Conservation (phyloP, 140 eudicot genomes). For the Anethum foeniculum region DNA sequence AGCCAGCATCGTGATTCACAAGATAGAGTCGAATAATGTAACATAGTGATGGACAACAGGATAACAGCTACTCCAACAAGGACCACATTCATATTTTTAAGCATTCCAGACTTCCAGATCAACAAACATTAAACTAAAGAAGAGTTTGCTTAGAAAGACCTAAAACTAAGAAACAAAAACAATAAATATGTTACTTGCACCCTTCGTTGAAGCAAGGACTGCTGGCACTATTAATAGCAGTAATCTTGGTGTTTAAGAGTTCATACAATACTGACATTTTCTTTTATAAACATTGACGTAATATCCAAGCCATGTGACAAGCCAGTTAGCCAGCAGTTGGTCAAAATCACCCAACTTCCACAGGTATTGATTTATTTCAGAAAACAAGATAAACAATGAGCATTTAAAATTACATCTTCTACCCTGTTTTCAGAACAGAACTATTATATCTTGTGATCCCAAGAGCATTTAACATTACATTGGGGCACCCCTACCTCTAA, state of each 20-base stretch:
- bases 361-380: not conserved
- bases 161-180: not conserved
- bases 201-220: not conserved
- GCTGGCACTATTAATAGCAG: not conserved
- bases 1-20: not conserved
- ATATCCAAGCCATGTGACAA: constrained; percentile 6
- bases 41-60: not conserved
- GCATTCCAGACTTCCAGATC: not conserved
- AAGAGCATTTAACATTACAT: not conserved
- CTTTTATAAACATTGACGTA: not conserved
- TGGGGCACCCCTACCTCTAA: not conserved
- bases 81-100: not conserved
- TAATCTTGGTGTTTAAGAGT: constrained; percentile 2
- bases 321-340: constrained; percentile 3
- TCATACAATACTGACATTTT: not conserved
- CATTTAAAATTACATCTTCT: not conserved
- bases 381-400: not conserved
- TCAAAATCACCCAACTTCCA: constrained; percentile 2
- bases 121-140: not conserved
- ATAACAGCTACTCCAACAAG: not conserved
- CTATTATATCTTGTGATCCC: not conserved
- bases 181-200: not conserved
- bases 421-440: not conserved
- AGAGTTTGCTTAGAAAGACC: not conserved
- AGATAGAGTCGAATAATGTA: not conserved